A percentile compares a stretch with the other conserved stretches of the same genome.
Evolutionary conservation across 306 rosid genomes (phyloP).

Genomic region (Inga laurina): DNA sequence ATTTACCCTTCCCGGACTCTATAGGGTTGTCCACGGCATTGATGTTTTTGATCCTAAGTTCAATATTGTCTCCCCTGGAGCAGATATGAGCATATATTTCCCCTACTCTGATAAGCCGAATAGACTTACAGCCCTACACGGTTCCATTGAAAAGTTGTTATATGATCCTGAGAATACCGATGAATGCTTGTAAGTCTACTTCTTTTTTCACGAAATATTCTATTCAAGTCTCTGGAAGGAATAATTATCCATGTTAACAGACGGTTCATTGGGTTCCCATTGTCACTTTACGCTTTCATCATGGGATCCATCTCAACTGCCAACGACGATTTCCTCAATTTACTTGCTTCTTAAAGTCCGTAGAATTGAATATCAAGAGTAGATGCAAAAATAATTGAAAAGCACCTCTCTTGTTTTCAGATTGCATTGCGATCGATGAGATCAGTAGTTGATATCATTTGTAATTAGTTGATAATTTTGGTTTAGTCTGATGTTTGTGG

Average conservation of each 20-base stretch:
- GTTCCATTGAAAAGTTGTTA: conserved; percentile 53
- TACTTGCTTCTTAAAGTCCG: too few relatives aligned
- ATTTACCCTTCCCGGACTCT: conserved; percentile 65
- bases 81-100: conserved; percentile 58
- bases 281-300: neutral
- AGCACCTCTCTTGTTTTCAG: too few relatives aligned
- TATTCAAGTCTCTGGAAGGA: neutral
- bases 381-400: too few relatives aligned
- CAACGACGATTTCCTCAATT: too few relatives aligned
- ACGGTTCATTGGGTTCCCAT: neutral
- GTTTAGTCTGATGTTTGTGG: neutral
- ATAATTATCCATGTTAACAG: neutral
- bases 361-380: too few relatives aligned
- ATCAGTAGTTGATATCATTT: neutral
- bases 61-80: conserved; percentile 81
- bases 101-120: conserved; percentile 51
- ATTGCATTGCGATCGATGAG: too few relatives aligned
- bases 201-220: neutral
- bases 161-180: conserved; percentile 56
- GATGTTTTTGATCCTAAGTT: conserved; percentile 79
- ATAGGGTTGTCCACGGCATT: conserved; percentile 70
- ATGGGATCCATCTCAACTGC: too few relatives aligned
- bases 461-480: neutral
- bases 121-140: conserved; percentile 67
- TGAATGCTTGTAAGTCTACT: conserved; percentile 50